phyloP scores from a whole-genome alignment of 31 red algal species.

The Asparagopsis taxiformis region DNA sequence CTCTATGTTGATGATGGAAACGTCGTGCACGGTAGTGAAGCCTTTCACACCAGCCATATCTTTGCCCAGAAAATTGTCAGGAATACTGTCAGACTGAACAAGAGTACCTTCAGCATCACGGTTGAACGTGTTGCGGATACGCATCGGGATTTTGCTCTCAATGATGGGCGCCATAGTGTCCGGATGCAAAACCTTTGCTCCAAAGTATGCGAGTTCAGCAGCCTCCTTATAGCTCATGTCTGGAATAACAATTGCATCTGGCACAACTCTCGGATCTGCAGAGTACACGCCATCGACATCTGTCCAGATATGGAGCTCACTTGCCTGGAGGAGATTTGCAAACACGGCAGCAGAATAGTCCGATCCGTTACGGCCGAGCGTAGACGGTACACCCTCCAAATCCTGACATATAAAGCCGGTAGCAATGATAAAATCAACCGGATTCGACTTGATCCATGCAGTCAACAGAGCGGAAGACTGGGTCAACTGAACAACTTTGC shows the following conservation, averaged over 20 bases:
- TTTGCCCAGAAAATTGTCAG: slow-evolving; percentile 3
- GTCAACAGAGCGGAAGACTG: slow-evolving; percentile 26
- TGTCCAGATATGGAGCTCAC: slow-evolving; percentile 84
- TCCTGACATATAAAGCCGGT: slow-evolving; percentile 92
- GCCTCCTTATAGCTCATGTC: slow-evolving; percentile 96
- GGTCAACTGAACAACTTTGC: slow-evolving; percentile 65
- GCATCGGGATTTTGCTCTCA: slow-evolving; percentile 66
- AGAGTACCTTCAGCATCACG: slow-evolving; percentile 39
- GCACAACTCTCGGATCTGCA: slow-evolving; percentile 89
- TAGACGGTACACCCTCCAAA: slow-evolving; percentile 76
- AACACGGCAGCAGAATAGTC: slow-evolving; percentile 90
- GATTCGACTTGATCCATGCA: slow-evolving; percentile 79
- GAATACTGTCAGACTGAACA: neutral
- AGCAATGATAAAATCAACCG: slow-evolving; percentile 72
- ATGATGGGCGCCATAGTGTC: slow-evolving; percentile 93
- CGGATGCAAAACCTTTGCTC: slow-evolving; percentile 93
- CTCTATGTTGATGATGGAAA: slow-evolving; percentile 94
- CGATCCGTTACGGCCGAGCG: slow-evolving; percentile 86
- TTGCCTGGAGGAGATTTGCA: slow-evolving; percentile 71
- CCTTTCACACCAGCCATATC: slow-evolving; percentile 87
- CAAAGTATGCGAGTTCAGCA: slow-evolving; percentile 97
- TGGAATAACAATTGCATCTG: slow-evolving; percentile 85
- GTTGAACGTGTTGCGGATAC: slow-evolving; percentile 84
- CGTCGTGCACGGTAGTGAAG: slow-evolving; percentile 88
- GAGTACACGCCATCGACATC: slow-evolving; percentile 99